Conservation (phyloP, 257 asterid genomes). For the Salvia miltiorrhiza region DNA sequence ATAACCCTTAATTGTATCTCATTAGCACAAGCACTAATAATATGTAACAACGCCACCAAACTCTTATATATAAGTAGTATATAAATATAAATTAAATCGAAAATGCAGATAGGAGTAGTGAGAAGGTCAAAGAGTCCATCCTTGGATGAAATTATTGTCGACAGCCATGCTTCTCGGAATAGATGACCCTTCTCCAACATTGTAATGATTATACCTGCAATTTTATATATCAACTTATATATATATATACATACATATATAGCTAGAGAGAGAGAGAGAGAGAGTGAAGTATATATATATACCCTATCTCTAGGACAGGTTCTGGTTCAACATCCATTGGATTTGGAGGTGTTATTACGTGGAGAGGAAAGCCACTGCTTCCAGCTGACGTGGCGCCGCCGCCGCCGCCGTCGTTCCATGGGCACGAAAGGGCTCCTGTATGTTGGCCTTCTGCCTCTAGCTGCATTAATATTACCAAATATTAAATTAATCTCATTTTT, state of each 20-base stretch:
- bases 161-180: slow-evolving; percentile 51
- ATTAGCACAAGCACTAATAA: slow-evolving; percentile 16
- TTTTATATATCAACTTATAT: not conserved
- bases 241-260: too few relatives aligned
- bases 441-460: slow-evolving; percentile 61
- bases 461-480: slow-evolving; percentile 30
- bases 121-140: slow-evolving; percentile 54
- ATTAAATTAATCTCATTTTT: not conserved
- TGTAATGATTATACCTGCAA: slow-evolving; percentile 59
- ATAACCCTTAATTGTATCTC: not conserved
- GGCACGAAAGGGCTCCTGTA: slow-evolving; percentile 35
- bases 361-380: slow-evolving; percentile 35
- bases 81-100: not conserved
- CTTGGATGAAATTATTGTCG: slow-evolving; percentile 54
- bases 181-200: slow-evolving; percentile 64
- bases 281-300: not conserved
- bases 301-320: slow-evolving; percentile 77
- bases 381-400: slow-evolving; percentile 30
- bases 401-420: slow-evolving; percentile 41
- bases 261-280: not conserved
- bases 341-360: slow-evolving; percentile 33
- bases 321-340: slow-evolving; percentile 50
- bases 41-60: not conserved
- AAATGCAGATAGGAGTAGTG: not conserved
- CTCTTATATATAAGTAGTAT: not conserved